These are phyloP conservation scores for Narthecium ossifragum DNA, from an alignment of 106 monocot genomes.

Conservation along the genomic window DNA sequence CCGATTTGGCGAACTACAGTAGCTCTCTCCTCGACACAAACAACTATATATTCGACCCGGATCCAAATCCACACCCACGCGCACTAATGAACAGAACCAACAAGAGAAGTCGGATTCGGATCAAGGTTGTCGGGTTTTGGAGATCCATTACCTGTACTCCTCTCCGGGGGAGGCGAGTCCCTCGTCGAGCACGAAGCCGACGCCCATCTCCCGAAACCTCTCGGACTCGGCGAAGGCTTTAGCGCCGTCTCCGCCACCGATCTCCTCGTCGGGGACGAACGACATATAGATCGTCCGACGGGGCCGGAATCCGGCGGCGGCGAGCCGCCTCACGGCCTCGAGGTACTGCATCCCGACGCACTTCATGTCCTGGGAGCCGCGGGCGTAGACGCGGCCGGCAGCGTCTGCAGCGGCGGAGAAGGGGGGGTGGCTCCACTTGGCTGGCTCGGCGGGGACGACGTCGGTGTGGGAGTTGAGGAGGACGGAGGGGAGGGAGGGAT, in stretches of 20 bases:
- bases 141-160: slow-evolving; percentile 47
- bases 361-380: slow-evolving; percentile 99
- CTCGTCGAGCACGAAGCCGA: slow-evolving; percentile 86
- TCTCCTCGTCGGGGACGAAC: slow-evolving; percentile 94
- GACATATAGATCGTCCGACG: slow-evolving; percentile 64
- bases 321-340: slow-evolving; percentile 67
- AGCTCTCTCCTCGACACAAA: too few relatives aligned
- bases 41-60: too few relatives aligned
- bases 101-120: too few relatives aligned
- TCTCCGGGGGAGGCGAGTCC: slow-evolving; percentile 62
- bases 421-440: slow-evolving; percentile 73
- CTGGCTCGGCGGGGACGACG: slow-evolving; percentile 81
- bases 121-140: too few relatives aligned
- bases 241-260: slow-evolving; percentile 57
- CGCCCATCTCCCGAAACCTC: slow-evolving; percentile 44
- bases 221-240: slow-evolving; percentile 40
- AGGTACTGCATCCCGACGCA: slow-evolving; percentile 86
- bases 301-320: slow-evolving; percentile 37
- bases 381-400: slow-evolving; percentile 52
- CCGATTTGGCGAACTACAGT: too few relatives aligned
- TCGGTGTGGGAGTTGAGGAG: slow-evolving; percentile 99
- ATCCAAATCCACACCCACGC: too few relatives aligned
- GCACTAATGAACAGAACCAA: too few relatives aligned
- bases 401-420: slow-evolving; percentile 58
- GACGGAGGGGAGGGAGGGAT: slow-evolving; percentile 63